phyloP scores from a whole-genome alignment of 1,284 basidiomycete species.

The Fomitopsis palustris region DNA sequence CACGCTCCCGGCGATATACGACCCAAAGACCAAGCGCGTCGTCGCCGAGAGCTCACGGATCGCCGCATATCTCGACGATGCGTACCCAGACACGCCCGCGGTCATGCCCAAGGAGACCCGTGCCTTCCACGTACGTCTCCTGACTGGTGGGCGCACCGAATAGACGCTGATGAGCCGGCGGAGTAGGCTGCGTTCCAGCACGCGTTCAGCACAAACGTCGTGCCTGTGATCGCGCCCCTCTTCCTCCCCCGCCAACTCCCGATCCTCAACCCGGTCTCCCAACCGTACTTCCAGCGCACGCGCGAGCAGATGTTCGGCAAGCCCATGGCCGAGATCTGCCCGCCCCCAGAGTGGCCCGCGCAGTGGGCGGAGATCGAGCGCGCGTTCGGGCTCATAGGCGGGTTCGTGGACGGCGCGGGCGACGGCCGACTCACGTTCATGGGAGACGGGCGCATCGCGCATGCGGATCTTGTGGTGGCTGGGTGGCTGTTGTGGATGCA shows the following conservation, averaged over 20 bases:
- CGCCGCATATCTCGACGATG: conserved; percentile 29
- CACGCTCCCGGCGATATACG: conserved; percentile 25
- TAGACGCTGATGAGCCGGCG: background rate
- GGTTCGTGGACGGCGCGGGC: conserved; percentile 12
- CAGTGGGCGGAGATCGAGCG: conserved; percentile 12
- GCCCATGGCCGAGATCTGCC: conserved; percentile 18
- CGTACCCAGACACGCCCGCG: conserved; percentile 21
- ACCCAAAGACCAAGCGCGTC: conserved; percentile 19
- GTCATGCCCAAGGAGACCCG: conserved; percentile 16
- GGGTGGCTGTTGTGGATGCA: conserved; percentile 14
- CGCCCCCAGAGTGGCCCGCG: conserved; percentile 2
- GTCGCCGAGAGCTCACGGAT: conserved; percentile 29
- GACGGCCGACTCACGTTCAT: conserved; percentile 12
- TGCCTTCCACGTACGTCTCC: conserved; percentile 21
- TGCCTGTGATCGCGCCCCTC: conserved; percentile 4
- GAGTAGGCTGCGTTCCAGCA: conserved; percentile 15
- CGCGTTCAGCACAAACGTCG: conserved; percentile 10
- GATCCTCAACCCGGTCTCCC: conserved; percentile 7
- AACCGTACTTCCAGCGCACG: conserved; percentile 20
- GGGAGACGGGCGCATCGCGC: conserved; percentile 11
- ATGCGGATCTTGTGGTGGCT: conserved; percentile 18
- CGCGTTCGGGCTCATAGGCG: conserved; percentile 12
- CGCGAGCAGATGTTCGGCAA: conserved; percentile 13
- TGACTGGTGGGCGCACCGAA: too few species aligned
- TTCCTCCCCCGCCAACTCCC: conserved; percentile 7